These are phyloP conservation scores for Breynia disticha DNA, from an alignment of 441 rosid genomes.

Conservation along the genomic window DNA sequence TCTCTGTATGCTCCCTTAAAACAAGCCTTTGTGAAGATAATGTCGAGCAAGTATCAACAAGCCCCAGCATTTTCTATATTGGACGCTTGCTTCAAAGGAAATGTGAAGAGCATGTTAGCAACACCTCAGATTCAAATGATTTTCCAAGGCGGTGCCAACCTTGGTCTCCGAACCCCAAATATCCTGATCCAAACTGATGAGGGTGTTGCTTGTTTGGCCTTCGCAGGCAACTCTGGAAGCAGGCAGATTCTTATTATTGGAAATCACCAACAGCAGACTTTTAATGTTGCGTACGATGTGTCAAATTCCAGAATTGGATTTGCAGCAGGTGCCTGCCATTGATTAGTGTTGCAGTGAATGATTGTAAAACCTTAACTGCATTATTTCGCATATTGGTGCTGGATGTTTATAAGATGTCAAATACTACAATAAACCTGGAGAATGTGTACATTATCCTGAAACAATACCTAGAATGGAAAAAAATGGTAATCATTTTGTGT, in stretches of 20 bases:
- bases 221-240: constrained; percentile 15
- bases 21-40: constrained; percentile 22
- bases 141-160: constrained; percentile 34
- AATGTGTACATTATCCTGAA: no score
- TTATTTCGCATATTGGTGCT: background rate
- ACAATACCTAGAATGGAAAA: no score
- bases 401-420: background rate
- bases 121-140: constrained; percentile 27
- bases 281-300: constrained; percentile 31
- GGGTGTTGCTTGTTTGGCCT: constrained; percentile 36
- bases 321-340: constrained; percentile 22
- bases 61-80: constrained; percentile 29
- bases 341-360: background rate
- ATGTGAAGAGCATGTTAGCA: constrained; percentile 16
- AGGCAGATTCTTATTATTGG: constrained; percentile 29
- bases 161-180: constrained; percentile 22
- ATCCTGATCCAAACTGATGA: constrained; percentile 23
- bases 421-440: no score
- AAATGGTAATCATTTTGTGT: no score
- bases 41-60: constrained; percentile 23
- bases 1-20: constrained; percentile 24
- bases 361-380: background rate
- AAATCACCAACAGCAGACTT: constrained; percentile 38
- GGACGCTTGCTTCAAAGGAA: constrained; percentile 40
- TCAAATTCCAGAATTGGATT: constrained; percentile 32